Evolutionary conservation across 352 stramenopile species (phyloP).

Genomic region (Phytophthora niederhauseri): DNA sequence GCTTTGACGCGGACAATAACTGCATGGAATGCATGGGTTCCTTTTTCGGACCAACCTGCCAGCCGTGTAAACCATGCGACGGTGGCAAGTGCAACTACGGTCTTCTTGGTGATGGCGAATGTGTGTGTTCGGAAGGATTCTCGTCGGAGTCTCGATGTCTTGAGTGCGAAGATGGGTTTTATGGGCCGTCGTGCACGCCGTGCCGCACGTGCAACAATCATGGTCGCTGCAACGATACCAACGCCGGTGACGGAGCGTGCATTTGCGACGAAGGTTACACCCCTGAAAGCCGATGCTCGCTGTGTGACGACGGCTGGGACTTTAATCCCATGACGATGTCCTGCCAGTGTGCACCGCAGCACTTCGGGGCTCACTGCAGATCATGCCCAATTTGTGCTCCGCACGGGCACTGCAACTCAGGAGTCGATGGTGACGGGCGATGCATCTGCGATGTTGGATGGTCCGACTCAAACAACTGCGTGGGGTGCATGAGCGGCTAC

Average conservation of each 20-base stretch:
- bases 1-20: conserved; percentile 70
- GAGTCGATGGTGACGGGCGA: conserved; percentile 77
- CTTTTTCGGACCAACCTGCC: conserved; percentile 77
- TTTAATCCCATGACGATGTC: conserved; percentile 90
- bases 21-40: conserved; percentile 88
- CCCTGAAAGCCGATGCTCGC: conserved; percentile 68
- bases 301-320: conserved; percentile 87
- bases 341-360: conserved; percentile 83
- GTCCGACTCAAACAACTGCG: conserved; percentile 90
- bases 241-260: conserved; percentile 67
- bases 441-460: conserved; percentile 88
- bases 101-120: conserved; percentile 73
- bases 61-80: conserved; percentile 83
- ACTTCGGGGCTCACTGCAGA: conserved; percentile 79
- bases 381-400: conserved; percentile 87
- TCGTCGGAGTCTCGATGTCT: conserved; percentile 72
- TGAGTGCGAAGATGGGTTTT: conserved; percentile 74
- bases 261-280: conserved; percentile 90
- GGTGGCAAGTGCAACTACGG: conserved; percentile 84
- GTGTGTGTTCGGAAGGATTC: conserved; percentile 84
- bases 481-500: conserved; percentile 87
- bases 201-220: conserved; percentile 88
- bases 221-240: conserved; percentile 79
- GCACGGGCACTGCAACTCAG: conserved; percentile 84
- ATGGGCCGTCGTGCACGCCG: conserved; percentile 74